phyloP scores from a whole-genome alignment of 2,329 filamentous ascomycete species.

The Leptographium radiaticola region DNA sequence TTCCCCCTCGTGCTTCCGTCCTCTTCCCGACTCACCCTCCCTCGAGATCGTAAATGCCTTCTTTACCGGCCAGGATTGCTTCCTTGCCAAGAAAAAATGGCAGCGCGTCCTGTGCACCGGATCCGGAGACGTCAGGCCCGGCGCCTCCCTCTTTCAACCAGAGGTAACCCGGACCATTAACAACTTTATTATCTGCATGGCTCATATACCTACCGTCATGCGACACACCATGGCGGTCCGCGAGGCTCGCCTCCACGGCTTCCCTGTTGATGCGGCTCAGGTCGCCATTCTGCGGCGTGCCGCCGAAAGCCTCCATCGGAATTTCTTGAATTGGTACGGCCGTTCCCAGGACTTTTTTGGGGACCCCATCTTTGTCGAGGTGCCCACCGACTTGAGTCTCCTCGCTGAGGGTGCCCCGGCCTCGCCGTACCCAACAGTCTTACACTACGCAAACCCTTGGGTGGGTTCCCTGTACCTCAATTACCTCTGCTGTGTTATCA shows the following conservation, averaged over 20 bases:
- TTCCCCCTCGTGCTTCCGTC: neutral
- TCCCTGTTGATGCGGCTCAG: constrained; percentile 16
- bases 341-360: constrained; percentile 8
- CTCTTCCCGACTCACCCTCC: neutral
- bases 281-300: constrained; percentile 17
- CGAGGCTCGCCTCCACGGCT: constrained; percentile 15
- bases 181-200: constrained; percentile 20
- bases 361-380: neutral
- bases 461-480: constrained; percentile 22
- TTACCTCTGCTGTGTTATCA: constrained; percentile 26
- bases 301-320: constrained; percentile 17
- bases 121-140: constrained; percentile 7
- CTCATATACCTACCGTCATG: constrained; percentile 21
- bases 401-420: constrained; percentile 17
- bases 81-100: constrained; percentile 24
- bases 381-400: constrained; percentile 15
- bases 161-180: constrained; percentile 14
- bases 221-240: constrained; percentile 20
- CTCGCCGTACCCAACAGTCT: constrained; percentile 20
- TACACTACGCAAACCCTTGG: constrained; percentile 20
- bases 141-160: too few species aligned
- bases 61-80: constrained; percentile 24
- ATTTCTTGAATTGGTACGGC: constrained; percentile 20
- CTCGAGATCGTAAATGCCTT: constrained; percentile 25
- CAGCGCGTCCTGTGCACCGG: constrained; percentile 16